Conservation (phyloP, 345 rosid species). For the Acer yangbiense region DNA sequence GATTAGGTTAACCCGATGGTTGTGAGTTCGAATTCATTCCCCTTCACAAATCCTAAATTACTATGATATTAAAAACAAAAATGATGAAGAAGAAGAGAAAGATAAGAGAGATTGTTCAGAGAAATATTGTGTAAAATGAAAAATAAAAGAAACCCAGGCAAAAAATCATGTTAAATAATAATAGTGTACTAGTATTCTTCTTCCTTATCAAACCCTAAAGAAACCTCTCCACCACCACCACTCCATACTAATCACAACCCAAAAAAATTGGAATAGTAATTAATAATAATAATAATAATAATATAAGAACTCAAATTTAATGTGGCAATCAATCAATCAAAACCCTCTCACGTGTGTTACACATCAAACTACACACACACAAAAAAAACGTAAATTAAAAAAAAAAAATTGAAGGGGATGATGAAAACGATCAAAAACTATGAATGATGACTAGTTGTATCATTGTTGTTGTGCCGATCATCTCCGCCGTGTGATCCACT, state of each 20-base stretch:
- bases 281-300: too few relatives aligned
- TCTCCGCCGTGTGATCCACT: conserved; percentile 76
- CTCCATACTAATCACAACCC: conserved; percentile 56
- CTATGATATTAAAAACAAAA: too few relatives aligned
- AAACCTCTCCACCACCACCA: conserved; percentile 2
- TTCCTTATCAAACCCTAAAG: conserved; percentile 37
- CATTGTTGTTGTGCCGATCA: conserved; percentile 46
- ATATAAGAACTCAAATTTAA: conserved; percentile 52
- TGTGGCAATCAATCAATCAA: conserved; percentile 36
- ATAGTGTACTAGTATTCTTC: conserved; percentile 6
- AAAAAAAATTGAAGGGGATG: conserved; percentile 10
- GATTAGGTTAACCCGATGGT: too few relatives aligned
- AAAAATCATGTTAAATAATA: conserved; percentile 31
- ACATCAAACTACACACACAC: conserved; percentile 52
- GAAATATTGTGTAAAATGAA: conserved; percentile 15
- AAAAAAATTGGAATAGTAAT: conserved; percentile 33
- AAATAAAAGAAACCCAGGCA: conserved; percentile 25
- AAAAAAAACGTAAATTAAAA: background rate
- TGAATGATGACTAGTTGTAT: conserved; percentile 53
- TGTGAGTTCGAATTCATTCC: too few relatives aligned
- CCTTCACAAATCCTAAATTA: too few relatives aligned
- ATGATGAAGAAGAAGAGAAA: too few relatives aligned
- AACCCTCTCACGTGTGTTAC: conserved; percentile 72
- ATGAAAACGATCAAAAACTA: conserved; percentile 27
- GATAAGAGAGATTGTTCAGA: background rate